Percentiles rank a stretch among this genome's conserved stretches.
Conservation (phyloP, 2,329 filamentous ascomycete genomes). For the Talaromyces atroroseus region DNA sequence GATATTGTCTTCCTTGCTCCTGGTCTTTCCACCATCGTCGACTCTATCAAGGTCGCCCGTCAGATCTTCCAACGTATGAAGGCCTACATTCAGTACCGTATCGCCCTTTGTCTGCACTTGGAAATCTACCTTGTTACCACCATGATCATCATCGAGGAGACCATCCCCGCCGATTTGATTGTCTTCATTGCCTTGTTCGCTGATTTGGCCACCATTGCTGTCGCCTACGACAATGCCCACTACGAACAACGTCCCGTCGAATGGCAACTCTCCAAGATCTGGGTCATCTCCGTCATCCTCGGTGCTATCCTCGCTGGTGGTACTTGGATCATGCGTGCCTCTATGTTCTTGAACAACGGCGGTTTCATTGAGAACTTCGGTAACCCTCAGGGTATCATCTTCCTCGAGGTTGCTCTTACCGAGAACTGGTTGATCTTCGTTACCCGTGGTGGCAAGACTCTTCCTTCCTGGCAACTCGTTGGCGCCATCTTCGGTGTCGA, state of each 20-base stretch:
- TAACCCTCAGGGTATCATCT: conserved; percentile 66
- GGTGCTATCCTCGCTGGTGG: conserved; percentile 60
- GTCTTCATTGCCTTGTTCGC: conserved; percentile 71
- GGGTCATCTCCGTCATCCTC: conserved; percentile 55
- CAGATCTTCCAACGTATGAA: conserved; percentile 71
- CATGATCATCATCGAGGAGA: conserved; percentile 71
- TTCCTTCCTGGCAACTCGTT: conserved; percentile 65
- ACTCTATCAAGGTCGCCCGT: conserved; percentile 63
- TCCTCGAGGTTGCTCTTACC: conserved; percentile 79
- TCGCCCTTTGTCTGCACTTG: conserved; percentile 63
- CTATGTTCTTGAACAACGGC: conserved; percentile 60
- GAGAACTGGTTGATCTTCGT: conserved; percentile 96
- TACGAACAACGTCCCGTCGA: conserved; percentile 66
- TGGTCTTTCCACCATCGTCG: conserved; percentile 62
- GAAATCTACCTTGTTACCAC: conserved; percentile 67
- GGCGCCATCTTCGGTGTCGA: conserved; percentile 64
- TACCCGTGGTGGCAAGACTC: conserved; percentile 69
- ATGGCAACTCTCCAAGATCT: conserved; percentile 71
- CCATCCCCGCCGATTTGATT: conserved; percentile 61
- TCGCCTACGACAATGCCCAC: conserved; percentile 69
- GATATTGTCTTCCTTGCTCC: conserved; percentile 66
- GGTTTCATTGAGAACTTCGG: conserved; percentile 67
- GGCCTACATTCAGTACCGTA: conserved; percentile 67
- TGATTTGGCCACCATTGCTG: conserved; percentile 67
- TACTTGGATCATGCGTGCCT: conserved; percentile 65